Conservation (phyloP, 805 yeast species). For the Nakazawaea laoshanensis region DNA sequence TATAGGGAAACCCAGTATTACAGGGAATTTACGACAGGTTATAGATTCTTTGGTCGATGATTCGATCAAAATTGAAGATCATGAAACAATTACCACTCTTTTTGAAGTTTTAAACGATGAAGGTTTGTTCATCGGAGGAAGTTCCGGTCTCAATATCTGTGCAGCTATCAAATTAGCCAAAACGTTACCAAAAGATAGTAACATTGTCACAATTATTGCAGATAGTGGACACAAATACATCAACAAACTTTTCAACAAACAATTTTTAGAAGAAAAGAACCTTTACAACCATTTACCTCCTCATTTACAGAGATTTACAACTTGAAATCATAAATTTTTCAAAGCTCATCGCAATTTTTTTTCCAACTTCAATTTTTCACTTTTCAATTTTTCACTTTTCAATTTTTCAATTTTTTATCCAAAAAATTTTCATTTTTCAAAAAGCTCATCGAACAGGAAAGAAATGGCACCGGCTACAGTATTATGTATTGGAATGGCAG, state of each 20-base stretch:
- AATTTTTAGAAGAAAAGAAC: slow-evolving; percentile 29
- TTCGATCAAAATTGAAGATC: slow-evolving; percentile 31
- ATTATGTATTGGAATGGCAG: slow-evolving; percentile 38
- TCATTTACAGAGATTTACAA: slow-evolving; percentile 27
- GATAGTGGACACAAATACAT: slow-evolving; percentile 38
- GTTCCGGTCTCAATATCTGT: slow-evolving; percentile 35
- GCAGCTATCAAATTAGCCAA: slow-evolving; percentile 34
- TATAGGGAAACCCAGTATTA: slow-evolving; percentile 39
- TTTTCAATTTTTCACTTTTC: not conserved
- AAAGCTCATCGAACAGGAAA: too few relatives aligned
- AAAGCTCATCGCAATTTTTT: not conserved
- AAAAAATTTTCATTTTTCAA: not conserved
- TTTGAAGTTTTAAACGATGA: slow-evolving; percentile 34
- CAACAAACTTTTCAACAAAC: slow-evolving; percentile 28
- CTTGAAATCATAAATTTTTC: slow-evolving; percentile 1
- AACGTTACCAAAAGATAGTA: slow-evolving; percentile 30
- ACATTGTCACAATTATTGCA: slow-evolving; percentile 36
- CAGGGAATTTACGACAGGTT: slow-evolving; percentile 31
- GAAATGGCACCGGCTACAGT: slow-evolving; percentile 27
- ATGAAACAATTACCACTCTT: slow-evolving; percentile 32
- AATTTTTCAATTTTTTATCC: not conserved
- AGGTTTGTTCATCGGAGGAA: slow-evolving; percentile 37
- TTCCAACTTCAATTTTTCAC: not conserved
- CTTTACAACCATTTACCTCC: slow-evolving; percentile 30
- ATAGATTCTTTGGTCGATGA: slow-evolving; percentile 28